These are phyloP conservation scores for Penicillium rolfsii DNA, from an alignment of 2,329 filamentous ascomycete genomes.

Conservation along the genomic window DNA sequence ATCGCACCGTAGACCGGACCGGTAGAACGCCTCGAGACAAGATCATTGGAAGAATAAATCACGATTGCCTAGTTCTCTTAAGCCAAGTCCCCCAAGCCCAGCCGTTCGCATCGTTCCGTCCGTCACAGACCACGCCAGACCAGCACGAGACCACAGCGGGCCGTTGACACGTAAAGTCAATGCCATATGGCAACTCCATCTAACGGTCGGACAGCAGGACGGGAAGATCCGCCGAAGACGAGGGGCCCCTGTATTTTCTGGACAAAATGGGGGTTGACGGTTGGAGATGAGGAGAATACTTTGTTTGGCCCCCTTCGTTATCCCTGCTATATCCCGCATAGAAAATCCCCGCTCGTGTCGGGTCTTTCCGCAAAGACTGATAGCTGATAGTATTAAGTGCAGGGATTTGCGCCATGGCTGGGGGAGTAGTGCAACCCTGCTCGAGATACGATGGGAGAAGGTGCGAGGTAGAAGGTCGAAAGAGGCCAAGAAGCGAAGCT, in stretches of 20 bases:
- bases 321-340: not conserved
- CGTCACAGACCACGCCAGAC: slow-evolving; percentile 6
- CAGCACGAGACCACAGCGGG: slow-evolving; percentile 21
- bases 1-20: not conserved
- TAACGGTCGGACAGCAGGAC: slow-evolving; percentile 19
- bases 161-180: slow-evolving; percentile 16
- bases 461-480: not conserved
- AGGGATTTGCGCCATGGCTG: not conserved
- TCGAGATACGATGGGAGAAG: not conserved
- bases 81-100: not conserved
- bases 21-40: not conserved
- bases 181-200: slow-evolving; percentile 25
- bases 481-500: not conserved
- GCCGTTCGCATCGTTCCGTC: not conserved
- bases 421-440: not conserved
- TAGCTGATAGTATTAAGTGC: not conserved
- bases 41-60: not conserved
- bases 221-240: slow-evolving; percentile 24
- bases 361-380: slow-evolving; percentile 13
- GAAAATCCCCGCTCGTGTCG: slow-evolving; percentile 1
- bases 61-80: not conserved
- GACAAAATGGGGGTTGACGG: slow-evolving; percentile 3
- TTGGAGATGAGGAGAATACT: slow-evolving; percentile 4
- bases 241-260: slow-evolving; percentile 7
- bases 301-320: slow-evolving; percentile 1